These are phyloP conservation scores for Aureobasidium leucospermi DNA, from an alignment of 2,329 filamentous ascomycete species.

Conservation along the genomic window DNA sequence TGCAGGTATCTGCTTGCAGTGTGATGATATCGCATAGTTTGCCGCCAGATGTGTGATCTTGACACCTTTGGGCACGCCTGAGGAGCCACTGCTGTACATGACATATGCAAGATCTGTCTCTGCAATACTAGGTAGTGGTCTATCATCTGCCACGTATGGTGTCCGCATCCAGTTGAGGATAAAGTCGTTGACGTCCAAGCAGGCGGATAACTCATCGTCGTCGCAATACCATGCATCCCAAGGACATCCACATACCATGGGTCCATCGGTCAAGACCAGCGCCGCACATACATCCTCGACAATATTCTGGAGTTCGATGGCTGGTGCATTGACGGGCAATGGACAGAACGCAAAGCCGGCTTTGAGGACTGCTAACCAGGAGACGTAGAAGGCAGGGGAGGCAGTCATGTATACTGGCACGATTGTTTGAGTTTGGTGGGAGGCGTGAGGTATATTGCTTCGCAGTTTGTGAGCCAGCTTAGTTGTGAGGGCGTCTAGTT, in stretches of 20 bases:
- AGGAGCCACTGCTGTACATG: slow-evolving; percentile 24
- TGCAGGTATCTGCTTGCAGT: background rate
- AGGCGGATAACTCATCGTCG: background rate
- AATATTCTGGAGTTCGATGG: background rate
- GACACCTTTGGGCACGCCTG: slow-evolving; percentile 22
- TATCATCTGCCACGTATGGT: background rate
- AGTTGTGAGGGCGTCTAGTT: background rate
- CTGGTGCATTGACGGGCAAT: background rate
- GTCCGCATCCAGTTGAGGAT: background rate
- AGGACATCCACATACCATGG: background rate
- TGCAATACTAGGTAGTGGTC: background rate
- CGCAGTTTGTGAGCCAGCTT: background rate
- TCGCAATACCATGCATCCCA: slow-evolving; percentile 1
- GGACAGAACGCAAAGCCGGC: background rate
- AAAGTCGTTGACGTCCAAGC: background rate
- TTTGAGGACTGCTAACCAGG: background rate
- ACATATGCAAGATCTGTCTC: slow-evolving; percentile 16
- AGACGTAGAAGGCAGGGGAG: background rate
- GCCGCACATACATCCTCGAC: background rate
- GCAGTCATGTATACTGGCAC: background rate
- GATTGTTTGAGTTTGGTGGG: background rate
- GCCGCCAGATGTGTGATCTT: slow-evolving; percentile 42
- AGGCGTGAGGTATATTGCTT: background rate
- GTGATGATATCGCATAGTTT: slow-evolving; percentile 24
- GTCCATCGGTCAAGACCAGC: background rate